Evolutionary conservation across 2,329 filamentous ascomycete genomes (phyloP), one percentile per base, ranked within the genome.

Genomic region (Hirsutella minnesotensis): DNA sequence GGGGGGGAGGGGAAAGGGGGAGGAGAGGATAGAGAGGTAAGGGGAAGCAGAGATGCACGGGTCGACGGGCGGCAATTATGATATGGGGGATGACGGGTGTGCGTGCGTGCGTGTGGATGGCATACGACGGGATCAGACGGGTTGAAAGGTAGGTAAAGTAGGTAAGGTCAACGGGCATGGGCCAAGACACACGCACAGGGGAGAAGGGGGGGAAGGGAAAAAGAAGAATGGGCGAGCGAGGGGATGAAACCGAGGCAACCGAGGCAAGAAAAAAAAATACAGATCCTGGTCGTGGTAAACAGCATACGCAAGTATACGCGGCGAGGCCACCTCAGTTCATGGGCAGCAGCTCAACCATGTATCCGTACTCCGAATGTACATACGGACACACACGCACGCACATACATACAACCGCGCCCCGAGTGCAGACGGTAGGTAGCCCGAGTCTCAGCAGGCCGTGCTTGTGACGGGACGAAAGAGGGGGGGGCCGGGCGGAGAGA

Each of bases 171-270:
- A 27, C 12, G 24, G 24, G 24, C 24, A 27, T 27, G 24, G 24
- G 24, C 24, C 24, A 27, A 27, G 24, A 27, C 24, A 27, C 24
- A 27, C 24, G 24, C 24, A 12, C 24, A 33, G 19, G 13, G 4
- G 19, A 21, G 15, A 21, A 33, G 21, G 39, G 30, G n/a, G 21
- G 21, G 36, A 29, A 27, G 13, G 5, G 31, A 31, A 31, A 39
- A 39, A 39, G 29, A 39, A 39, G 24, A 27, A 12, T 12, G 24
- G 12, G 24, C 24, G 24, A 42, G 40, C 40, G 37, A 39, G 40
- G 18, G 36, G 44, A 40, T 36, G 40, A 42, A 45, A 42, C 40
- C 40, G 40, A 42, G 43, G 39, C 29, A 34, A n/a, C n/a, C n/a
- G n/a, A n/a, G n/a, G n/a, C n/a, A n/a, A n/a, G n/a, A n/a, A 19